Evolutionary conservation across 306 rosid species (phyloP).

Genomic region (Vigna reflexopilosa): DNA sequence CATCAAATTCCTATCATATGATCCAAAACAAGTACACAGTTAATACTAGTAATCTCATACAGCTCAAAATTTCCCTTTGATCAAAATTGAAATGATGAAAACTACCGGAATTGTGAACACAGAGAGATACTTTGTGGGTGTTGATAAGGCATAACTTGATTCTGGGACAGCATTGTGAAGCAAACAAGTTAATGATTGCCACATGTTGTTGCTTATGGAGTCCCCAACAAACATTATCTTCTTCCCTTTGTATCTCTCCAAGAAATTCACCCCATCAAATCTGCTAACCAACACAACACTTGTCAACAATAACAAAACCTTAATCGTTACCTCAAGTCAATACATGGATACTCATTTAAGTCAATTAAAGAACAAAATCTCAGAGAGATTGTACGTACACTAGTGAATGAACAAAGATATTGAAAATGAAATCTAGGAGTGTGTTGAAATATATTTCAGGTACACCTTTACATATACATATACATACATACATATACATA

Average conservation of each 20-base stretch:
- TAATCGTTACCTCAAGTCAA: neutral
- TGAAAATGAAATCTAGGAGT: too few relatives aligned
- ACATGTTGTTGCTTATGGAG: slow-evolving; percentile 78
- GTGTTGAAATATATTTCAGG: too few relatives aligned
- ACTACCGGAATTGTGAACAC: slow-evolving; percentile 59
- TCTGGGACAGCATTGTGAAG: slow-evolving; percentile 61
- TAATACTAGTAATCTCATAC: slow-evolving; percentile 11
- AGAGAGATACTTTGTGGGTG: slow-evolving; percentile 36
- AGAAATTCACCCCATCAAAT: slow-evolving; percentile 64
- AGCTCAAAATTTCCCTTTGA: neutral
- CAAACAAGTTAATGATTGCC: slow-evolving; percentile 82
- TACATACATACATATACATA: too few relatives aligned
- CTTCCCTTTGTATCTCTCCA: slow-evolving; percentile 68
- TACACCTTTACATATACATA: too few relatives aligned
- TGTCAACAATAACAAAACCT: neutral
- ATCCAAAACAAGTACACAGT: neutral
- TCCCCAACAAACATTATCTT: slow-evolving; percentile 83
- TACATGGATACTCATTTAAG: too few relatives aligned
- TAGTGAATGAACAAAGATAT: neutral
- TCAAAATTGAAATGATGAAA: neutral
- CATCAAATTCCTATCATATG: slow-evolving; percentile 55
- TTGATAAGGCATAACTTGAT: slow-evolving; percentile 50
- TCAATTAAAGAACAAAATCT: neutral
- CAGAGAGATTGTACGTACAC: neutral
- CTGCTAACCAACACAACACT: slow-evolving; percentile 42